phyloP scores from a whole-genome alignment of 768 basidiomycete genomes.

The Pholiota molesta region DNA sequence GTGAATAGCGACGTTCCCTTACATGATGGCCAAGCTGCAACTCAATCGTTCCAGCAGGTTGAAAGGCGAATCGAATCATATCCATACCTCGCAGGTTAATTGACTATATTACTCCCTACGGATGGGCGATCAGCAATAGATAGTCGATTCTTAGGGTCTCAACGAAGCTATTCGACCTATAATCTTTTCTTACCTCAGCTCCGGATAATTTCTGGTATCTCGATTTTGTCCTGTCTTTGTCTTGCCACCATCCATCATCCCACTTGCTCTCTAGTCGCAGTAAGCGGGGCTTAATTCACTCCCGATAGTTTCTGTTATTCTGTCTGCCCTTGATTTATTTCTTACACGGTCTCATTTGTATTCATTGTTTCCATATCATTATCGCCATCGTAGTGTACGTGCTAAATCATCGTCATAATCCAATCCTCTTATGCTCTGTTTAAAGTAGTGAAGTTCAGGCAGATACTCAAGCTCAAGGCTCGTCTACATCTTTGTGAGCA shows the following conservation, averaged over 20 bases:
- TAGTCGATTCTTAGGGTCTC: not conserved
- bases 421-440: not conserved
- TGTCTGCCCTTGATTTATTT: not conserved
- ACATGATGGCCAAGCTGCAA: not conserved
- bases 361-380: constrained; percentile 10
- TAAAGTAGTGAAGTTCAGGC: too few species aligned
- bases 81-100: constrained; percentile 2
- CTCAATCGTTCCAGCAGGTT: constrained; percentile 5
- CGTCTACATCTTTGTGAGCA: too few species aligned
- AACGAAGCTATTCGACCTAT: not conserved
- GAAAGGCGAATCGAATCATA: not conserved
- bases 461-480: too few species aligned
- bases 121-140: not conserved
- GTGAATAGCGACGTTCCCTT: constrained; percentile 9
- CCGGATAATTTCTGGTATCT: not conserved
- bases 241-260: not conserved
- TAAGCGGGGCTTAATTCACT: not conserved
- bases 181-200: not conserved
- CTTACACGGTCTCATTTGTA: not conserved
- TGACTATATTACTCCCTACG: not conserved
- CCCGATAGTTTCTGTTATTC: not conserved
- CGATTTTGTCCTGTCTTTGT: not conserved
- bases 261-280: not conserved
- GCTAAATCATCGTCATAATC: constrained; percentile 6
- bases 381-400: constrained; percentile 10